Percentiles rank a stretch among this genome's conserved stretches.
Evolutionary conservation across 2,329 filamentous ascomycete species (phyloP).

Genomic region (Pseudocercospora vitis): DNA sequence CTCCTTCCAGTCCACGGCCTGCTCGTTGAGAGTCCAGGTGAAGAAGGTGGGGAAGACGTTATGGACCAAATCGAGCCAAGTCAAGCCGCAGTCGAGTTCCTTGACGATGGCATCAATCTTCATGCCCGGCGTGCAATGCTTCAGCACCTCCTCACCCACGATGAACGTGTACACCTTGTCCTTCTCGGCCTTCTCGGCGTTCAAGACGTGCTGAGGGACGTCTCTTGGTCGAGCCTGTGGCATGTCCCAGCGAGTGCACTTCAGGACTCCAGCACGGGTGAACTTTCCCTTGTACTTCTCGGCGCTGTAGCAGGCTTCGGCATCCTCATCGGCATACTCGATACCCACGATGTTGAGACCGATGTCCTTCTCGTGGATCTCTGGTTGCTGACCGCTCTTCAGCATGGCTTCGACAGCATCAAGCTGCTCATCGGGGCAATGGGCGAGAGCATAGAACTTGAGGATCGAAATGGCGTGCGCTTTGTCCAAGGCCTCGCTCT

Average conservation of each 20-base stretch:
- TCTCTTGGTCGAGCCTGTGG: constrained; percentile 37
- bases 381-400: constrained; percentile 39
- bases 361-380: constrained; percentile 51
- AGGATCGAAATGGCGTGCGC: constrained; percentile 37
- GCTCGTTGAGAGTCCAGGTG: constrained; percentile 46
- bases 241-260: constrained; percentile 52
- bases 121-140: constrained; percentile 60
- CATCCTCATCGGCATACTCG: constrained; percentile 46
- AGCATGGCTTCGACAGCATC: constrained; percentile 19
- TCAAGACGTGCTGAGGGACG: constrained; percentile 24
- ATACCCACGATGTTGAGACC: constrained; percentile 63
- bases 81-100: constrained; percentile 33
- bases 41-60: constrained; percentile 47
- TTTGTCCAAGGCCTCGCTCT: background rate
- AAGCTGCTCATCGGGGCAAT: constrained; percentile 40
- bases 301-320: constrained; percentile 50
- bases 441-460: constrained; percentile 52
- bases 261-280: constrained; percentile 55
- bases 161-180: constrained; percentile 59
- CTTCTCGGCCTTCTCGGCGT: constrained; percentile 39
- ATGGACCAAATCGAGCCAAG: constrained; percentile 42
- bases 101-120: constrained; percentile 44
- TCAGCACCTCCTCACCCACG: constrained; percentile 63
- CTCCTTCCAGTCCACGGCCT: constrained; percentile 37
- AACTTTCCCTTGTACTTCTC: constrained; percentile 42